phyloP scores from a whole-genome alignment of 2,329 filamentous ascomycete species.

The Hymenoscyphus linearis region DNA sequence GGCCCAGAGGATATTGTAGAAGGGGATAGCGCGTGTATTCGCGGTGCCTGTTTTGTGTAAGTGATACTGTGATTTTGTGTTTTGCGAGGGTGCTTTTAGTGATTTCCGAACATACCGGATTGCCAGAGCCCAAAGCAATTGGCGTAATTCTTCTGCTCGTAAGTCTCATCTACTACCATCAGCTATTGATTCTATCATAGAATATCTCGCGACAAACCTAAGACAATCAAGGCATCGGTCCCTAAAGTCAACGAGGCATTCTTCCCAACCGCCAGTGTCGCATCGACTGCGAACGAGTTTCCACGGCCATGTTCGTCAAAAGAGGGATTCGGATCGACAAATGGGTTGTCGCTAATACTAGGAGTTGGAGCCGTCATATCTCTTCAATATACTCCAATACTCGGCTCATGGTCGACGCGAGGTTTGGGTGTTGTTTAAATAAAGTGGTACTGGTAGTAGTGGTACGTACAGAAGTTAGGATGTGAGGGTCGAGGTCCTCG shows the following conservation, averaged over 20 bases:
- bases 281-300: conserved; percentile 34
- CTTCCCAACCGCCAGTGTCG: conserved; percentile 48
- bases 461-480: neutral
- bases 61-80: conserved; percentile 23
- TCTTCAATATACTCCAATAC: conserved; percentile 10
- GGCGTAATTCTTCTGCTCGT: conserved; percentile 41
- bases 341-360: conserved; percentile 31
- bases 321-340: conserved; percentile 32
- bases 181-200: neutral
- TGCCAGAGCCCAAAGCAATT: conserved; percentile 53
- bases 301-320: conserved; percentile 32
- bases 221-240: conserved; percentile 53
- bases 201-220: conserved; percentile 38
- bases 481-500: no score
- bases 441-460: conserved; percentile 21
- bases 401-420: neutral
- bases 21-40: conserved; percentile 54
- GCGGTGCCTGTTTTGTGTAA: conserved; percentile 21
- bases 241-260: conserved; percentile 56
- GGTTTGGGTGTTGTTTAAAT: neutral
- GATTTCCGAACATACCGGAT: conserved; percentile 35
- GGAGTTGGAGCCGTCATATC: conserved; percentile 14
- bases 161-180: conserved; percentile 44
- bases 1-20: conserved; percentile 82
- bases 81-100: neutral